Evolutionary conservation across 176 grass and related monocot genomes (phyloP).

Genomic region (Paspalum notatum): DNA sequence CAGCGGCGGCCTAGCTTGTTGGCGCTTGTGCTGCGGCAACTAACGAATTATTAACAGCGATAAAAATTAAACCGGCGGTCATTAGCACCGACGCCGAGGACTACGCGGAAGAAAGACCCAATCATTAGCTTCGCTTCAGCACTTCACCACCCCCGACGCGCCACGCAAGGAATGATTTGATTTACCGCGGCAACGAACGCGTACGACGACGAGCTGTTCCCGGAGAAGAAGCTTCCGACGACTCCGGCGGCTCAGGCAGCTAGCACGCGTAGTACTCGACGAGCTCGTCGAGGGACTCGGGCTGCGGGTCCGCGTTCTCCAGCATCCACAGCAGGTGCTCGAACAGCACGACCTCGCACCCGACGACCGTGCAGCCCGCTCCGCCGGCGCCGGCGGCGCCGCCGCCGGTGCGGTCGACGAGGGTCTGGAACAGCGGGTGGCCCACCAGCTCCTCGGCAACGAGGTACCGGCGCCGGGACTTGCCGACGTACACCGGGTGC

Average conservation of each 20-base stretch:
- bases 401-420: constrained; percentile 54
- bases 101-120: background rate
- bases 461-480: constrained; percentile 75
- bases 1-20: background rate
- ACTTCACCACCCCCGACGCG: background rate
- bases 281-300: constrained; percentile 28
- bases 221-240: too few species aligned
- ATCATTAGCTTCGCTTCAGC: background rate
- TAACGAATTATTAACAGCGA: background rate
- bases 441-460: constrained; percentile 58
- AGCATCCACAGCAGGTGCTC: constrained; percentile 67
- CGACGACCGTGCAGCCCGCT: constrained; percentile 22
- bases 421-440: constrained; percentile 77
- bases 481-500: constrained; percentile 77
- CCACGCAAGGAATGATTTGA: background rate
- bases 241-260: background rate
- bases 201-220: too few species aligned
- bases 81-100: background rate
- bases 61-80: background rate
- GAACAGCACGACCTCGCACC: constrained; percentile 84
- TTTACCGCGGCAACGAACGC: background rate
- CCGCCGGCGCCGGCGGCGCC: background rate
- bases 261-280: constrained; percentile 76
- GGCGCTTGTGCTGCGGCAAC: background rate
- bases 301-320: constrained; percentile 18